Evolutionary conservation across 202 grass and related monocot species (phyloP), one percentile per base, ranked within the genome.

Genomic region (Brachypodium distachyon): DNA sequence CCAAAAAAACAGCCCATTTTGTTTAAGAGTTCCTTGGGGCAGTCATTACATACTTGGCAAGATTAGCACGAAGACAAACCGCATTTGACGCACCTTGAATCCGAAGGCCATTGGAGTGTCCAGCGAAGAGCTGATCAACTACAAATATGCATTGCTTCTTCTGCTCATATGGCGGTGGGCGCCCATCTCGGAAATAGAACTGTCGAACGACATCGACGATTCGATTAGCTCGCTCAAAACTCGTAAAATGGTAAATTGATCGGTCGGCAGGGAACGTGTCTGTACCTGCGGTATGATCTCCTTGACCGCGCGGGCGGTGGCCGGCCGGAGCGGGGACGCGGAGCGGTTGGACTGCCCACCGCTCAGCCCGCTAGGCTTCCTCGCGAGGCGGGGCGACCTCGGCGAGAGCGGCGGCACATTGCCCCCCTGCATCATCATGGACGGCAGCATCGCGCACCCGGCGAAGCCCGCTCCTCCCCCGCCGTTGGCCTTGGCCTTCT

Each of bases 111-210:
- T 93, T 93, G 3, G 81, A 61, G 54, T 91, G 87, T 7, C 87
- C 87, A 14, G 85, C 85, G 76, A 93, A 99, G 81, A 99, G 76
- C 78, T 99, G 83, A 72, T 99, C 85, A 61, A 93, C 83, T 48
- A 71, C 73, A 67, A 79, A 56, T 55, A 96, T 51, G 72, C 87
- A 99, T 51, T 96, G 80, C 72, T 90, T 91, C 79, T 96, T 93
- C 49, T 91, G 60, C 41, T 92, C 87, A 41, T 78, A 68, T 59
- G 92, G 75, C 36, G 83, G 85, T 42, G 96, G 89, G 5, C 87
- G 87, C 1, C 96, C 96, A 79, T 91, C 81, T 85, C 74, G 89
- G 25, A 99, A 99, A 78, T 99, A 99, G 39, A 99, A 99, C 96
- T 99, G 78, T 58, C 38, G 77, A 56, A 63, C 39, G 83, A 37